phyloP scores from a whole-genome alignment of 2,329 filamentous ascomycete species.

The Pestalotiopsis sp. region DNA sequence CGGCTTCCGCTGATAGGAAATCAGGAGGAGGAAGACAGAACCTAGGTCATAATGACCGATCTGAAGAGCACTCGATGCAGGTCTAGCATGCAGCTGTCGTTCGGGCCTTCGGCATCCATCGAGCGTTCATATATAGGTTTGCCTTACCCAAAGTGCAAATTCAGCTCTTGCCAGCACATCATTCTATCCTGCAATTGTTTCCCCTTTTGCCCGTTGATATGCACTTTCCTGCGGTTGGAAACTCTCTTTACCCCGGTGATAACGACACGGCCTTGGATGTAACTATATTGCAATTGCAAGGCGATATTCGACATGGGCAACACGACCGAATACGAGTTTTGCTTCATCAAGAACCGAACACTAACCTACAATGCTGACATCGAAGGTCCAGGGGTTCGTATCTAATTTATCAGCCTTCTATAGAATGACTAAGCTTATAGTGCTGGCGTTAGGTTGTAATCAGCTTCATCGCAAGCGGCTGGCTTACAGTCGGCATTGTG shows the following conservation, averaged over 20 bases:
- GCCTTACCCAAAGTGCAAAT: not conserved
- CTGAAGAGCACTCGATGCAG: not conserved
- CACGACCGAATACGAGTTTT: not conserved
- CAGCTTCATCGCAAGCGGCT: conserved; percentile 7
- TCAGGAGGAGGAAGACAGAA: not conserved
- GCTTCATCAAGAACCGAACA: conserved; percentile 9
- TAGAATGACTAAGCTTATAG: not conserved
- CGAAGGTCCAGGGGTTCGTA: conserved; percentile 9
- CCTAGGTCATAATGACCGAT: not conserved
- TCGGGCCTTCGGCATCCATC: not conserved
- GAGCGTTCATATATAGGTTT: not conserved
- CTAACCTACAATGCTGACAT: conserved; percentile 4
- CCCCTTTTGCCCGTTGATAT: not conserved
- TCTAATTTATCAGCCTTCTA: not conserved
- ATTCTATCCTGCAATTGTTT: not conserved
- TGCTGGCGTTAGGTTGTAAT: not conserved
- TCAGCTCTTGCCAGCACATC: not conserved
- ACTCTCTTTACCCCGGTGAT: not conserved
- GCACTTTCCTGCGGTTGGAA: not conserved
- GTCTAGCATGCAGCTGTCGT: not conserved
- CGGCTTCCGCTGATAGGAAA: not conserved
- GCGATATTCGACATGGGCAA: not conserved
- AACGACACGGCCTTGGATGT: not conserved
- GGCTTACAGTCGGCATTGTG: conserved; percentile 6
- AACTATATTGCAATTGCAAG: not conserved